These are phyloP conservation scores for Colletotrichum spinosum DNA, from an alignment of 2,329 filamentous ascomycete species.

Conservation along the genomic window DNA sequence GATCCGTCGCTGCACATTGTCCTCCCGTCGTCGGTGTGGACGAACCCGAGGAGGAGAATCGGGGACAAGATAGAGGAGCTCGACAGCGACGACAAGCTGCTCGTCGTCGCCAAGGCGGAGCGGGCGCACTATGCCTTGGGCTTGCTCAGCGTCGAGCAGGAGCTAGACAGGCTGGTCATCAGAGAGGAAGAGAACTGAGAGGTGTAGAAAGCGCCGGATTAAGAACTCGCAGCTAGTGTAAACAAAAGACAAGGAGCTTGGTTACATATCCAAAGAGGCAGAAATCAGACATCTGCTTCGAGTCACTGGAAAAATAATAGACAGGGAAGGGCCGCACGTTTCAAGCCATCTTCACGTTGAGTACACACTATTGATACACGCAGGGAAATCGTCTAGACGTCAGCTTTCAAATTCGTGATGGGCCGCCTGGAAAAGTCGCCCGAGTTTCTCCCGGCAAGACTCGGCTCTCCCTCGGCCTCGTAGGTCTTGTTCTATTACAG, in stretches of 20 bases:
- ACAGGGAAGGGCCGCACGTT: background rate
- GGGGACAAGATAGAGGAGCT: conserved; percentile 64
- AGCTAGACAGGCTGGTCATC: conserved; percentile 73
- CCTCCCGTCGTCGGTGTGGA: conserved; percentile 58
- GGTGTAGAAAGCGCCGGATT: conserved; percentile 15
- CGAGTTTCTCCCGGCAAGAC: background rate
- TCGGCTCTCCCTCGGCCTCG: background rate
- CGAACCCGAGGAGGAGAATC: conserved; percentile 59
- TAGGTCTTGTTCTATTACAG: conserved; percentile 2
- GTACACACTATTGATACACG: conserved; percentile 38
- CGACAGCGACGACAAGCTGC: conserved; percentile 52
- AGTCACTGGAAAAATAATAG: background rate
- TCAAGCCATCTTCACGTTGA: conserved; percentile 30
- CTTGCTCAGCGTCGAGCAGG: conserved; percentile 80
- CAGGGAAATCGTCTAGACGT: conserved; percentile 26
- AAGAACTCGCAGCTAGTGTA: background rate
- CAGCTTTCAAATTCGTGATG: conserved; percentile 26
- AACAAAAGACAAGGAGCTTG: background rate
- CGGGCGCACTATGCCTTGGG: conserved; percentile 82
- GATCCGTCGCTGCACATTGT: conserved; percentile 52
- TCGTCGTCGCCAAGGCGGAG: conserved; percentile 73
- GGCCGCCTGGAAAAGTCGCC: conserved; percentile 9
- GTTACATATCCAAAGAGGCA: conserved; percentile 10
- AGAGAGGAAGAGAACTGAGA: conserved; percentile 48
- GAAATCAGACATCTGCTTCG: background rate